Base-by-base conservation (phyloP, 2,329 filamentous ascomycete genomes). In the Penicillium sp. region DNA sequence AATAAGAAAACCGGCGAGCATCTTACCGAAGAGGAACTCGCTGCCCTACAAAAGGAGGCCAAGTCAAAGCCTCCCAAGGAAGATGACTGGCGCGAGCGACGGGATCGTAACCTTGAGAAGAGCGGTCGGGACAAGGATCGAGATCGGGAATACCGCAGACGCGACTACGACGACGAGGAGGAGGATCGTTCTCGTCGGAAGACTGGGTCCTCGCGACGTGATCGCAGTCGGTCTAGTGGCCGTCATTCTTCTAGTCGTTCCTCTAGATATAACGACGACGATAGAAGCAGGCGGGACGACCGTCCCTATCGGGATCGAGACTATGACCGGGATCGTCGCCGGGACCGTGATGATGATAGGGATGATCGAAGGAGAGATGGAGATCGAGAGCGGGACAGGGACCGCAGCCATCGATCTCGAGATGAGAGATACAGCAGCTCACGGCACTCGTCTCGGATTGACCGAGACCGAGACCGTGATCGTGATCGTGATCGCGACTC, bases 1-100 rank as follows among this genome's bases (percentile, higher is more conserved):
- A 86, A 86, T 67, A 85, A 82, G 64, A 77, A 78, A 59, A 88
- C 85, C 0, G 85, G 85, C 13, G 82, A 87, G 72, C 75, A 80
- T 50, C 77, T 86, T 37, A 85, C 83, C 0, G 84, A 87, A 69
- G 83, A 86, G 54, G 85, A 87, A 64, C 71, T 86, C 16, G 78
- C 83, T 62, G 72, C 72, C 55, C 72, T 79, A 60, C 72, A 81
- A 46, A 81, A 82, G 65, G 74, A 78, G 40, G 73, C 79, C 55
- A 79, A 80, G 44, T 64, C 69, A 18, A 76, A 78, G 58, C 73
- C 76, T 38, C 65, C 67, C 35, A 72, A 72, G 34, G 72, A 77
- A 49, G 74, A 74, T n/a, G 72, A 78, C 48, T 78, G 76, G 75
- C 73, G 74, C 59, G 74, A 79, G 49, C 69, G 76, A 62, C 68